Evolutionary conservation across 2,329 filamentous ascomycete genomes (phyloP).

Genomic region (Scolecobasidium constrictum): DNA sequence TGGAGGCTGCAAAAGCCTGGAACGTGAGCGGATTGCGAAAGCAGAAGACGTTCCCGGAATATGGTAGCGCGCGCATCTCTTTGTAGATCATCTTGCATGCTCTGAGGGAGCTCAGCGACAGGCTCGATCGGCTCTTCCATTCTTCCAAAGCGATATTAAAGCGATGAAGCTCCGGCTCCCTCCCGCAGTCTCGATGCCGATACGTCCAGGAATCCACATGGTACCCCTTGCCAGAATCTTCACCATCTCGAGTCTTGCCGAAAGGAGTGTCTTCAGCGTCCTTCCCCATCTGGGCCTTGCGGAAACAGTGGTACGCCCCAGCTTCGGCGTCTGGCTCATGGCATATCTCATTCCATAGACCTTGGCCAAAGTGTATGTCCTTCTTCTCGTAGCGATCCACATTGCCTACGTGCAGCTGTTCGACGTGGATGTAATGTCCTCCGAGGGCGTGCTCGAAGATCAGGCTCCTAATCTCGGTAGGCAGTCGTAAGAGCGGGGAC

Average conservation of each 20-base stretch:
- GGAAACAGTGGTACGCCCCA: neutral
- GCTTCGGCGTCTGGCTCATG: neutral
- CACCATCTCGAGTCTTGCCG: neutral
- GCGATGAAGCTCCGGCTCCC: slow-evolving; percentile 2
- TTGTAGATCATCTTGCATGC: slow-evolving; percentile 1
- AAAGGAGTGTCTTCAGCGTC: neutral
- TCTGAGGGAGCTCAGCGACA: neutral
- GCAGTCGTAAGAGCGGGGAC: slow-evolving; percentile 4
- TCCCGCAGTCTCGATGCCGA: neutral
- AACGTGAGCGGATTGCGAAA: slow-evolving; percentile 6
- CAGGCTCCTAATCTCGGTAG: neutral
- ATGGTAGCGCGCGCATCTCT: slow-evolving; percentile 2
- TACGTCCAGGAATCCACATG: slow-evolving; percentile 4
- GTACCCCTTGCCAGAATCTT: slow-evolving; percentile 2
- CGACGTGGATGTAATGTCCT: neutral
- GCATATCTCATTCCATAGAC: slow-evolving; percentile 7
- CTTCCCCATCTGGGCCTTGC: neutral
- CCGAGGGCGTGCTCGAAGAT: slow-evolving; percentile 3
- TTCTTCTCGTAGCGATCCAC: slow-evolving; percentile 8
- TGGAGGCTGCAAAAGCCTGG: neutral
- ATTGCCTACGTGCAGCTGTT: slow-evolving; percentile 4
- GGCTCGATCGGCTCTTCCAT: neutral
- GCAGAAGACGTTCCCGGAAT: neutral
- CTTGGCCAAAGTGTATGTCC: slow-evolving; percentile 5
- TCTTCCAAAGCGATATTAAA: slow-evolving; percentile 5